phyloP scores from a whole-genome alignment of 73 alveolate species.

The Paramecium primaurelia region DNA sequence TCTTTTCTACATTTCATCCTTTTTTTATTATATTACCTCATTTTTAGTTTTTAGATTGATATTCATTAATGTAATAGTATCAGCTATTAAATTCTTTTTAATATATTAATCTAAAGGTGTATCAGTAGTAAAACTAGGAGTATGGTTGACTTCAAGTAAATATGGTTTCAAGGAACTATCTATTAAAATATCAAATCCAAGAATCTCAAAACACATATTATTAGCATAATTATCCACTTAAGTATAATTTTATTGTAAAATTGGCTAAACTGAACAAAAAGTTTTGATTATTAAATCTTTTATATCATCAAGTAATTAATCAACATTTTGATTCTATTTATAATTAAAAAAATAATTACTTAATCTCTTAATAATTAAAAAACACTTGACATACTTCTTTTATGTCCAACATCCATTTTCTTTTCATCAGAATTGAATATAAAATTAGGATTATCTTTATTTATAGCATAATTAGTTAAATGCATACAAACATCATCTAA shows the following conservation, averaged over 20 bases:
- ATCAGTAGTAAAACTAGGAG: constrained; percentile 84
- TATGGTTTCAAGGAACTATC: constrained; percentile 81
- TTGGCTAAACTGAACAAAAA: constrained; percentile 76
- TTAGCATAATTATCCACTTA: constrained; percentile 72
- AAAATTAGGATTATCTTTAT: constrained; percentile 73
- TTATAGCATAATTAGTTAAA: constrained; percentile 90
- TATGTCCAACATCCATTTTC: constrained; percentile 83
- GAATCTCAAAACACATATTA: constrained; percentile 86
- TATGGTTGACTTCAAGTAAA: constrained; percentile 90
- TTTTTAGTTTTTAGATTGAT: constrained; percentile 57
- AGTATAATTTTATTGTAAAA: constrained; percentile 68
- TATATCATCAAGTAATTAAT: constrained; percentile 66
- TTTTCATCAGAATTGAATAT: constrained; percentile 75
- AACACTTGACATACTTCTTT: constrained; percentile 70
- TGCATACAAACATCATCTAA: constrained; percentile 82
- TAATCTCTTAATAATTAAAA: neutral
- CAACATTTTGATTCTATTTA: constrained; percentile 64
- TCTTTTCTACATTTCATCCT: constrained; percentile 38
- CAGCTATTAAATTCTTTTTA: constrained; percentile 69
- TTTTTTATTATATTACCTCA: constrained; percentile 44
- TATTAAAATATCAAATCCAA: constrained; percentile 89
- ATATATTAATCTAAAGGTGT: constrained; percentile 79
- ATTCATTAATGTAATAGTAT: constrained; percentile 69
- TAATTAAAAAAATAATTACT: neutral
- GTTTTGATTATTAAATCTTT: constrained; percentile 89